Conservation (phyloP, 1,139 yeast species). For the Lodderomyces elongisporus region DNA sequence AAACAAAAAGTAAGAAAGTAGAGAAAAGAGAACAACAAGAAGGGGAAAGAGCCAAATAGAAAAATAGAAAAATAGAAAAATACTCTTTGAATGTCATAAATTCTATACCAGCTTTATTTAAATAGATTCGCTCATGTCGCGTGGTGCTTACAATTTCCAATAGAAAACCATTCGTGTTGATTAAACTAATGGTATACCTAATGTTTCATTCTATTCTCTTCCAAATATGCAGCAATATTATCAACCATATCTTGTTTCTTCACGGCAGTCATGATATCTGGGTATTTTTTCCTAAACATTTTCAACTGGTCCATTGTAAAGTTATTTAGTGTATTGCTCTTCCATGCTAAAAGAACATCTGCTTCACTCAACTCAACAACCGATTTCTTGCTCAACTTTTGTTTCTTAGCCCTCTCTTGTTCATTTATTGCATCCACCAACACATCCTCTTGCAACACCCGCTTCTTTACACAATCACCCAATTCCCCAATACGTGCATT, state of each 20-base stretch:
- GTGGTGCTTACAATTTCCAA: too few species aligned
- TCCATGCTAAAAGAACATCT: slow-evolving; percentile 38
- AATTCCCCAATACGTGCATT: slow-evolving; percentile 14
- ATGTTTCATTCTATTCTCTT: slow-evolving; percentile 2
- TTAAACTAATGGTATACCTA: too few species aligned
- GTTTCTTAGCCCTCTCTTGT: background rate
- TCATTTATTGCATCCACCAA: background rate
- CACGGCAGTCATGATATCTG: slow-evolving; percentile 29
- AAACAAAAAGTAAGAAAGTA: too few species aligned
- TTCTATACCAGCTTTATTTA: too few species aligned
- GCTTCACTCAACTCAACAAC: slow-evolving; percentile 24
- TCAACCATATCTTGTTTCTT: slow-evolving; percentile 41
- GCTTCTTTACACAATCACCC: slow-evolving; percentile 11
- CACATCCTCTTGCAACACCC: slow-evolving; percentile 17
- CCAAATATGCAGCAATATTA: slow-evolving; percentile 25
- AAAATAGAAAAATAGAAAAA: too few species aligned
- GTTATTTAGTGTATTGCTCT: slow-evolving; percentile 24
- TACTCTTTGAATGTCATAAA: too few species aligned
- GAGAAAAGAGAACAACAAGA: too few species aligned
- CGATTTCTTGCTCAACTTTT: background rate
- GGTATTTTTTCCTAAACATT: slow-evolving; percentile 30
- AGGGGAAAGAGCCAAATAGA: too few species aligned
- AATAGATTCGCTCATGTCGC: too few species aligned
- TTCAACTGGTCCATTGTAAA: slow-evolving; percentile 40
- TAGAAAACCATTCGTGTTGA: too few species aligned